phyloP scores from a whole-genome alignment of 768 basidiomycete genomes.

The Naganishia friedmannii region DNA sequence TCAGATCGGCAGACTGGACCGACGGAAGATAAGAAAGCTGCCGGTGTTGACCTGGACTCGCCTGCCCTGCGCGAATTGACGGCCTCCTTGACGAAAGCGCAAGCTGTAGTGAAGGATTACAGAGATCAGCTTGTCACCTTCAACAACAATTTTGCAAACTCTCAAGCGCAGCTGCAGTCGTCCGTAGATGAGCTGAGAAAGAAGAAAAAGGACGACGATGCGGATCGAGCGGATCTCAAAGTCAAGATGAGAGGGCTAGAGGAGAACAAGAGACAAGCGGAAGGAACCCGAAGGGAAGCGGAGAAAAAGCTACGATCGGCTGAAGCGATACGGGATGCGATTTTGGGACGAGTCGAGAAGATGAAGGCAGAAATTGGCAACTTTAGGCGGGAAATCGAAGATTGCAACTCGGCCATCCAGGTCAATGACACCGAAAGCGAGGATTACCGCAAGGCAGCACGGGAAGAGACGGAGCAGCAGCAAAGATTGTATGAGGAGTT shows the following conservation, averaged over 20 bases:
- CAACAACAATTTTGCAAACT: constrained; percentile 41
- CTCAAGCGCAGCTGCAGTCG: constrained; percentile 63
- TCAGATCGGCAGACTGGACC: background rate
- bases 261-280: constrained; percentile 78
- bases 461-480: constrained; percentile 56
- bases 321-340: constrained; percentile 63
- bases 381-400: constrained; percentile 46
- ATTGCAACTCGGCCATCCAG: constrained; percentile 63
- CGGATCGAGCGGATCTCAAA: constrained; percentile 71
- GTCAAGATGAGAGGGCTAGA: constrained; percentile 79
- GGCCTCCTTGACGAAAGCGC: constrained; percentile 42
- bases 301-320: constrained; percentile 81
- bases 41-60: constrained; percentile 27
- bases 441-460: constrained; percentile 61
- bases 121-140: constrained; percentile 21
- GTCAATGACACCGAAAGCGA: constrained; percentile 59
- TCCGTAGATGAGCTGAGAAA: constrained; percentile 72
- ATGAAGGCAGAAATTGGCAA: constrained; percentile 43
- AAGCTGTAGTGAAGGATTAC: constrained; percentile 31
- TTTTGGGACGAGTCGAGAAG: constrained; percentile 38
- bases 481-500: constrained; percentile 54
- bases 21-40: background rate
- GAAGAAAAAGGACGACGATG: constrained; percentile 78
- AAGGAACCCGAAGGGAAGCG: constrained; percentile 73
- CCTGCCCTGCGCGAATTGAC: constrained; percentile 43